Evolutionary conservation across 768 basidiomycete genomes (phyloP), one percentile per base, ranked within the genome.

Genomic region (Lactarius quietus): DNA sequence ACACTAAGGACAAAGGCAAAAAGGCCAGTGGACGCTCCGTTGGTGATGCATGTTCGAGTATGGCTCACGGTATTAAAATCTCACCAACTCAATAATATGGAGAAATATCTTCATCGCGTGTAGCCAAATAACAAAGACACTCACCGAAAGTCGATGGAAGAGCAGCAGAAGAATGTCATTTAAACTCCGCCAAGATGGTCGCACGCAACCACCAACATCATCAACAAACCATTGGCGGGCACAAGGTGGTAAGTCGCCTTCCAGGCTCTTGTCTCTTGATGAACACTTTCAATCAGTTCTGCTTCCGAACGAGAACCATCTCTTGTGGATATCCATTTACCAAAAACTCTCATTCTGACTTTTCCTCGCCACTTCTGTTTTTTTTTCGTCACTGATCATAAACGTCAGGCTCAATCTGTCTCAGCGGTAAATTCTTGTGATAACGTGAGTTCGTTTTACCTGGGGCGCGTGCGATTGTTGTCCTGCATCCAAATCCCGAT

Each of bases 21-120:
- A 39, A 43, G 29, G 64, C 15, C n/a, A 26, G 39, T 57, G 55
- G 57, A 41, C 43, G 69, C 69, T 70, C 69, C 57, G 69, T 69
- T 70, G 69, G 69, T 70, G 69, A 70, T 70, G 69, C 69, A 70
- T 70, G 69, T 70, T 68, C 63, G 69, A 70, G 69, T 68, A 61
- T 68, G 69, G 69, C 48, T 68, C 69, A 70, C 29, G 26, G 69
- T 18, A 33, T 48, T 45, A 28, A 29, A 62, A 55, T 62, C 67
- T 70, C 67, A 66, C 69, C 69, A 58, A 70, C 69, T 70, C 67
- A 69, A 64, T 58, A 14, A 59, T 12, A 70, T 69, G 61, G 67
- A 66, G 26, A 63, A 35, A 23, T 70, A 70, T 70, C 69, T 69
- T 70, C 69, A 70, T 70, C 35, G 69, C 69, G 58, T 20, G 5